Conservation (phyloP, 805 yeast genomes). For the Wickerhamomyces sydowiorum region DNA sequence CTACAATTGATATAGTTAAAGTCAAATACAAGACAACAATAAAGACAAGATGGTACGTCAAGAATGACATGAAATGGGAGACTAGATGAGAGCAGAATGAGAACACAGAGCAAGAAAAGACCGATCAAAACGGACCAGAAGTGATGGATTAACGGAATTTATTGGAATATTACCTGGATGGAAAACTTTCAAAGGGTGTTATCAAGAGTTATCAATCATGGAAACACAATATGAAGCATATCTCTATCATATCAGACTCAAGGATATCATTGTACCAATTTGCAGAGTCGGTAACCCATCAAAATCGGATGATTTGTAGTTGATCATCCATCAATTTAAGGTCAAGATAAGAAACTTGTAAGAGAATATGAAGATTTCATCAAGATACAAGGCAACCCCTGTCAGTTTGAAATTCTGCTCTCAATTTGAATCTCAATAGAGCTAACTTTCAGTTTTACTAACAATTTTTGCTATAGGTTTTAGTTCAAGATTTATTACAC, state of each 20-base stretch:
- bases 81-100: no score
- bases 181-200: no score
- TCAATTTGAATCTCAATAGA: not conserved
- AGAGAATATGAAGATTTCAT: not conserved
- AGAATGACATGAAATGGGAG: not conserved
- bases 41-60: not conserved
- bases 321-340: not conserved
- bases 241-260: no score
- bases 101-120: no score
- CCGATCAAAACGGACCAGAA: no score
- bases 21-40: not conserved
- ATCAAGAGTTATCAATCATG: no score
- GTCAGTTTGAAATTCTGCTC: not conserved
- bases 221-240: no score
- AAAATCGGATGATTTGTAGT: not conserved
- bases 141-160: no score
- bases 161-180: no score
- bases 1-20: not conserved
- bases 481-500: constrained; percentile 98
- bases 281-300: not conserved
- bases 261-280: not conserved
- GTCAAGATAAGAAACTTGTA: not conserved
- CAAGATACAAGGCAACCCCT: not conserved
- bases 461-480: constrained; percentile 53
- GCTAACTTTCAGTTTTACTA: constrained; percentile 10